Base-by-base conservation (phyloP, 202 grass and related monocot species). In the Saccharum hybrid region DNA sequence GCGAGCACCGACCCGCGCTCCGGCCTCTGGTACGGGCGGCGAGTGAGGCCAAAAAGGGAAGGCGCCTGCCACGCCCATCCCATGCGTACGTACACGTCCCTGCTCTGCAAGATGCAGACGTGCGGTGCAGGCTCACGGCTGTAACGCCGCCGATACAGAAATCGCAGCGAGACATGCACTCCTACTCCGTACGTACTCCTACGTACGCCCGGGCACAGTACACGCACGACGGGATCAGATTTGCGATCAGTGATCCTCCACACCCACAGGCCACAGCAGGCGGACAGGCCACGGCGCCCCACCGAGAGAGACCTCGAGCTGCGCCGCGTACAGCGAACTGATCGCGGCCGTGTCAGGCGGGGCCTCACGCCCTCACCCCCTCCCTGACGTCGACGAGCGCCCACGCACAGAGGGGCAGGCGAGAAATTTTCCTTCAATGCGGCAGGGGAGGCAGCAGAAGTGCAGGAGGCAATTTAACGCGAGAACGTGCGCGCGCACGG, bases 21-120 rank as follows among this genome's bases (percentile, higher is more conserved):
- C 12, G 3, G 9, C 42, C 10, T 43, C 43, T 0, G 51, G 51
- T 54, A 6, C 48, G 14, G 51, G 5, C 4, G 15, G 16, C 43
- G 41, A 48, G 82, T 66, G 21, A 18, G 22, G 83, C 78, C 78
- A 71, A 67, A 84, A 72, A 63, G 65, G 48, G 46, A 30, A 77
- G 78, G 18, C 26, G 3, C 33, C 81, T 69, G 76, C 10, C 21
- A 9, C 12, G 68, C 12, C 22, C 39, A 43, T 21, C 18, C 38
- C 34, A 2, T 10, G 4, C 4, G 4, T 49, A 26, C 26, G 26
- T 26, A 42, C 67, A 42, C 67, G 67, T 43, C n/a, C 38, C 66
- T 7, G 19, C 11, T 43, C 40, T 2, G 69, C 69, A 72, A 7
- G 6, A 4, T 70, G 43, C 40, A 9, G 38, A 1, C 28, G 14